A percentile compares a stretch with the other conserved stretches of the same genome.
phyloP scores from a whole-genome alignment of 495 filamentous ascomycete species.

The Chaetomidium leptoderma region DNA sequence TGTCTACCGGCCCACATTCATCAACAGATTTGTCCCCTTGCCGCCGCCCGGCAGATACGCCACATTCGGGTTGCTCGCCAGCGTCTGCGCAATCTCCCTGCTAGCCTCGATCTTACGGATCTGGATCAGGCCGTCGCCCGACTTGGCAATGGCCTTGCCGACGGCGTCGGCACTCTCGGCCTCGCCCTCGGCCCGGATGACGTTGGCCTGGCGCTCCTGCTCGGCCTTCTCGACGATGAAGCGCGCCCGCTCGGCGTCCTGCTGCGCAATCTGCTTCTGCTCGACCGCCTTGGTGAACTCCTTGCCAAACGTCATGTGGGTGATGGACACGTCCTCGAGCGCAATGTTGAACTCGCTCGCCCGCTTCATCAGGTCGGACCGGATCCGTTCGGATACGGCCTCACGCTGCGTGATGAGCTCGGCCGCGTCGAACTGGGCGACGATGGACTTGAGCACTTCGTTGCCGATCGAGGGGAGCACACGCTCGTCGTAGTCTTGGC shows the following conservation, averaged over 20 bases:
- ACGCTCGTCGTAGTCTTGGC: conserved; percentile 97
- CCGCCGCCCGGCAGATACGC: conserved; percentile 84
- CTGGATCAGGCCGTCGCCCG: conserved; percentile 86
- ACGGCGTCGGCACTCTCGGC: conserved; percentile 95
- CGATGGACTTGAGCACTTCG: conserved; percentile 99
- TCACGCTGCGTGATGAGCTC: conserved; percentile 99
- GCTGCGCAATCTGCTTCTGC: conserved; percentile 99
- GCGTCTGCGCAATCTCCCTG: conserved; percentile 88
- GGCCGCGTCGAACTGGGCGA: conserved; percentile 97
- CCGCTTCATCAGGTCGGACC: conserved; percentile 87
- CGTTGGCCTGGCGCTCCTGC: conserved; percentile 97
- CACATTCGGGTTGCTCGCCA: conserved; percentile 90
- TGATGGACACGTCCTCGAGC: conserved; percentile 98
- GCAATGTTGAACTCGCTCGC: conserved; percentile 99
- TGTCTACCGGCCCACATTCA: conserved; percentile 45
- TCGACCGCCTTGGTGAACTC: conserved; percentile 98
- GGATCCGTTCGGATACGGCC: conserved; percentile 92
- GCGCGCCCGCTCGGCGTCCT: conserved; percentile 92
- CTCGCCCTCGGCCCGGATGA: conserved; percentile 96
- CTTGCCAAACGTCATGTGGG: conserved; percentile 99
- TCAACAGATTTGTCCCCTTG: conserved; percentile 58
- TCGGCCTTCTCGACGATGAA: conserved; percentile 99
- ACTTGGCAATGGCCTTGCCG: conserved; percentile 83
- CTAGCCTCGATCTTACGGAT: conserved; percentile 96
- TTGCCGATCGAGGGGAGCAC: conserved; percentile 99